Percentiles rank a stretch among this genome's conserved stretches.
Evolutionary conservation across 2,329 filamentous ascomycete species (phyloP).

Genomic region (Periconia digitata): DNA sequence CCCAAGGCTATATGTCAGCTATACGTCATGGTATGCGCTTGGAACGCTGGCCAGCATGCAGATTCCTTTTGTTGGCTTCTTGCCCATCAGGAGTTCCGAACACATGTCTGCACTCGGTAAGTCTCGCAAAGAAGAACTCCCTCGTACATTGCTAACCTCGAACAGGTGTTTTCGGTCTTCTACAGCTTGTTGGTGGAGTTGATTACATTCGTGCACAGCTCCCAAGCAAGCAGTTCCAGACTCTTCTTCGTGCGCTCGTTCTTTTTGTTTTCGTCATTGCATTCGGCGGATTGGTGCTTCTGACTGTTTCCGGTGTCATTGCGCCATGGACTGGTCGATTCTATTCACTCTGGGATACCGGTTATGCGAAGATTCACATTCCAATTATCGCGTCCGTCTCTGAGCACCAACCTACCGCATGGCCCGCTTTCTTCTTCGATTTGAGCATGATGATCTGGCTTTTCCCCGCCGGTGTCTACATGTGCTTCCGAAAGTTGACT

Average conservation of each 20-base stretch:
- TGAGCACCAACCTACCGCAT: constrained; percentile 97
- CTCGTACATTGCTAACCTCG: constrained; percentile 23
- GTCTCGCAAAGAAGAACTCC: constrained; percentile 26
- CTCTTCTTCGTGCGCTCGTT: constrained; percentile 76
- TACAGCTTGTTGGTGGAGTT: constrained; percentile 90
- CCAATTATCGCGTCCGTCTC: constrained; percentile 99
- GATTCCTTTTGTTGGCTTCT: constrained; percentile 96
- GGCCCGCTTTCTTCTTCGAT: constrained; percentile 99
- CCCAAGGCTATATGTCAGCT: constrained; percentile 89
- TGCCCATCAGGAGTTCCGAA: constrained; percentile 94
- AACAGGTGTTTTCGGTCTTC: constrained; percentile 86
- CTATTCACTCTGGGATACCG: constrained; percentile 98
- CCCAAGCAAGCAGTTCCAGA: constrained; percentile 91
- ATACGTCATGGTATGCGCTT: constrained; percentile 96
- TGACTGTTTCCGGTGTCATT: constrained; percentile 86
- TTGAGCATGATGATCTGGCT: constrained; percentile 98
- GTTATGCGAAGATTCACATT: constrained; percentile 98
- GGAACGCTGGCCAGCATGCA: constrained; percentile 98
- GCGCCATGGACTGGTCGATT: constrained; percentile 98
- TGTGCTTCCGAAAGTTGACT: constrained; percentile 90
- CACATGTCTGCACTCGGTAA: constrained; percentile 95
- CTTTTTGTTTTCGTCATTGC: constrained; percentile 73
- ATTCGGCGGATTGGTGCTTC: constrained; percentile 73
- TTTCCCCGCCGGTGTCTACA: constrained; percentile 96
- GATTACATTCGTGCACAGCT: constrained; percentile 88